Evolutionary conservation across 306 rosid species (phyloP).

Genomic region (Sicyos baderoa): DNA sequence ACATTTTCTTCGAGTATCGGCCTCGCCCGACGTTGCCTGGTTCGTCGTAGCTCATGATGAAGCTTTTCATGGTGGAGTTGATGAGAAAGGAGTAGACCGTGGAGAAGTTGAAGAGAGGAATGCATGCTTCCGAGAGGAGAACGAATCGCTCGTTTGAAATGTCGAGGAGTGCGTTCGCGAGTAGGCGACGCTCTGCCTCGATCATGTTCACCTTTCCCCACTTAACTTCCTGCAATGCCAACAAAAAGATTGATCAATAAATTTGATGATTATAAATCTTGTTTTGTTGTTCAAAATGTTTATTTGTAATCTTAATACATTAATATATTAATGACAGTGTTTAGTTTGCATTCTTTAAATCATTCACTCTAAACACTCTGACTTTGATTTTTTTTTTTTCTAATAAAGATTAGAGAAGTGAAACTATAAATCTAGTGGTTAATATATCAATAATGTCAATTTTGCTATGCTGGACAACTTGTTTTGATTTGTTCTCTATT

Average conservation of each 20-base stretch:
- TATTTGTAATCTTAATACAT: neutral
- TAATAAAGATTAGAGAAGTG: too few relatives aligned
- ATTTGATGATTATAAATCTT: neutral
- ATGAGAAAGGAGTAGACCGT: constrained; percentile 31
- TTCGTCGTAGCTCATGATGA: constrained; percentile 23
- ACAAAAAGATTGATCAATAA: neutral
- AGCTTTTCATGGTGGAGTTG: constrained; percentile 33
- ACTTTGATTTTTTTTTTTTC: too few relatives aligned
- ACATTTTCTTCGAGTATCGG: constrained; percentile 14
- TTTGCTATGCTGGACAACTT: too few relatives aligned
- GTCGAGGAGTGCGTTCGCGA: constrained; percentile 40
- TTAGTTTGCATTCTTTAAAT: neutral
- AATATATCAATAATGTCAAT: too few relatives aligned
- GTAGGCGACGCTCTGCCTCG: constrained; percentile 35
- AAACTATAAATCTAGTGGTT: too few relatives aligned
- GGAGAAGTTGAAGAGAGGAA: constrained; percentile 34
- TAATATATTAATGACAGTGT: too few relatives aligned
- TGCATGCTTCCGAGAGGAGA: constrained; percentile 38
- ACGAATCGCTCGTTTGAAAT: constrained; percentile 42
- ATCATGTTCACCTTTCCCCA: constrained; percentile 35
- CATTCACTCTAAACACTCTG: too few relatives aligned
- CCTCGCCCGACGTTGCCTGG: constrained; percentile 24
- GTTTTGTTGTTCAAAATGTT: neutral
- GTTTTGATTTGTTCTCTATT: too few relatives aligned
- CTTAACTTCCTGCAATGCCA: constrained; percentile 22